A percentile compares a stretch with the other conserved stretches of the same genome.
Conservation (phyloP, 228 moss, liverwort and hornwort genomes). For the Sphagnum fallax region DNA sequence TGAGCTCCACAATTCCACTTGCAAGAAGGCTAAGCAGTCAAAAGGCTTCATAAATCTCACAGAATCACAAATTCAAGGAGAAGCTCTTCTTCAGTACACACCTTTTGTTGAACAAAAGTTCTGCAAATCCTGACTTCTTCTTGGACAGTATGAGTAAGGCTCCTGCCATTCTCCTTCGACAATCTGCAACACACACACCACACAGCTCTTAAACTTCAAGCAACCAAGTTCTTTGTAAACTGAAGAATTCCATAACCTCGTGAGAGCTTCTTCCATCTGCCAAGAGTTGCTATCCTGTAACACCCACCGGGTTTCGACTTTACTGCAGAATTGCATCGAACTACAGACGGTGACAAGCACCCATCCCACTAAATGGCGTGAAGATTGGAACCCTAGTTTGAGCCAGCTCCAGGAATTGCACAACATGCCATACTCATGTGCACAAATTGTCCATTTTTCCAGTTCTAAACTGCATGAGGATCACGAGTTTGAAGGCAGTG, state of each 20-base stretch:
- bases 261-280: neutral
- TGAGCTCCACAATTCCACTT: neutral
- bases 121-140: conserved; percentile 86
- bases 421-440: too few relatives aligned
- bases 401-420: too few relatives aligned
- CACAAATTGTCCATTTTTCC: too few relatives aligned
- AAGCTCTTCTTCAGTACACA: conserved; percentile 12
- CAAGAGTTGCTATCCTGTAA: neutral
- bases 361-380: neutral
- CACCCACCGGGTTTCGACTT: neutral
- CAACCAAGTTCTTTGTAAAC: neutral
- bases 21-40: too few relatives aligned
- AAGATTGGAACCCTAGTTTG: too few relatives aligned
- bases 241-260: neutral
- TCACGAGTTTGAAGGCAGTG: too few relatives aligned
- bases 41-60: too few relatives aligned
- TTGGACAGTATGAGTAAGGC: conserved; percentile 54
- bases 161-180: conserved; percentile 27
- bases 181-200: conserved; percentile 24
- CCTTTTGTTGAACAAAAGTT: conserved; percentile 80
- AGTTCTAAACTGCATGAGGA: too few relatives aligned
- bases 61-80: too few relatives aligned
- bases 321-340: neutral
- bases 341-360: neutral
- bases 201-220: neutral